phyloP scores from a whole-genome alignment of 352 stramenopile genomes.

The Phytophthora pseudosyringae region DNA sequence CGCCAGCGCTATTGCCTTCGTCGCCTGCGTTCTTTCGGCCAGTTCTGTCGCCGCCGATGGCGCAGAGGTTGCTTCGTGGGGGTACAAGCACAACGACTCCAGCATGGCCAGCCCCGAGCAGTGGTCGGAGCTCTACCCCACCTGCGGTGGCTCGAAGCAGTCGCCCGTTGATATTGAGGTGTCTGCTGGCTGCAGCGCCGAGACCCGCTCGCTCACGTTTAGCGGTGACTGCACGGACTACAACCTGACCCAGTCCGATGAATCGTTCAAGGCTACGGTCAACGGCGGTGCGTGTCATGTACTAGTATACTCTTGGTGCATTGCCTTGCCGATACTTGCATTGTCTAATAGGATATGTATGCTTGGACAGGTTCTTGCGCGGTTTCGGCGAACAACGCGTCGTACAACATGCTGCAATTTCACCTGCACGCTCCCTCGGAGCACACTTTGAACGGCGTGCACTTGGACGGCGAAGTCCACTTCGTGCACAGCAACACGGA shows the following conservation, averaged over 20 bases:
- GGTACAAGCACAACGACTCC: conserved; percentile 30
- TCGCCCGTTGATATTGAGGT: conserved; percentile 37
- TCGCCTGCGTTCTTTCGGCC: conserved; percentile 13
- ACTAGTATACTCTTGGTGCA: neutral
- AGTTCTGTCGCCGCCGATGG: conserved; percentile 14
- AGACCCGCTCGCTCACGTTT: conserved; percentile 24
- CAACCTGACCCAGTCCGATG: conserved; percentile 25
- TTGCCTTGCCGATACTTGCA: neutral
- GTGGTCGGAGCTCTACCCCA: conserved; percentile 32
- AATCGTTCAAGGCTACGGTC: conserved; percentile 31
- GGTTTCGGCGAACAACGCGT: conserved; percentile 16
- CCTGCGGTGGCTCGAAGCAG: conserved; percentile 30
- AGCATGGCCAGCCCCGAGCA: conserved; percentile 22
- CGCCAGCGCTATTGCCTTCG: conserved; percentile 9
- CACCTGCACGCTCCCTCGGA: conserved; percentile 54
- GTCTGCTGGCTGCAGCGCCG: conserved; percentile 3
- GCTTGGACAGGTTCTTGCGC: conserved; percentile 21
- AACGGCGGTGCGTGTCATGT: conserved; percentile 19
- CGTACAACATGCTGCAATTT: conserved; percentile 45
- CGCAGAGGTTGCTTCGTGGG: conserved; percentile 11
- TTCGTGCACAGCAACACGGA: conserved; percentile 50
- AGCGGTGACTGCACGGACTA: conserved; percentile 26
- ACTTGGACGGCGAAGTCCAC: conserved; percentile 46
- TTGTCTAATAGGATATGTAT: conserved; percentile 11
- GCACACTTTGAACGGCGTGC: conserved; percentile 49